These are phyloP conservation scores for Phytopythium kandeliae DNA, from an alignment of 352 stramenopile species.

Conservation along the genomic window DNA sequence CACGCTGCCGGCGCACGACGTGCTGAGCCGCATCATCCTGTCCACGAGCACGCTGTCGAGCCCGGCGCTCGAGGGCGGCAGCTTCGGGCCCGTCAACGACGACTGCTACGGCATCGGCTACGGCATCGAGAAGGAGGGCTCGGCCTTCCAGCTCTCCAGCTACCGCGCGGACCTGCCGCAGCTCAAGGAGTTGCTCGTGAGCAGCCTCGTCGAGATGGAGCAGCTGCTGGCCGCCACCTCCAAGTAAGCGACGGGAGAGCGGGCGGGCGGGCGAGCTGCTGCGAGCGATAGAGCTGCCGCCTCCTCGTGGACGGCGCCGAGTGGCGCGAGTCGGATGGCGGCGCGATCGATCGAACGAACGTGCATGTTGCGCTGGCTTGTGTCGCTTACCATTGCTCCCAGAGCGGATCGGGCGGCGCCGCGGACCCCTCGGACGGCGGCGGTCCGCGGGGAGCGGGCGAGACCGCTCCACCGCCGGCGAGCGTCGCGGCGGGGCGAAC, in stretches of 20 bases:
- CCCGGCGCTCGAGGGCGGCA: constrained; percentile 77
- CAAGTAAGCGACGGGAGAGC: constrained; percentile 9
- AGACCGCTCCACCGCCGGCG: no score
- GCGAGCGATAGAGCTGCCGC: constrained; percentile 1
- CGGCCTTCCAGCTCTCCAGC: constrained; percentile 82
- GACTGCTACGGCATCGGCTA: constrained; percentile 91
- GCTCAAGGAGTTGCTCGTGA: constrained; percentile 64
- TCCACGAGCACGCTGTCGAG: constrained; percentile 89
- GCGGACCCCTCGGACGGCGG: no score
- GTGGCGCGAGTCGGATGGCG: no score
- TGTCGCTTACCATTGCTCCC: no score
- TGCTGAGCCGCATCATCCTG: constrained; percentile 87
- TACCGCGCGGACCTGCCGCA: constrained; percentile 75
- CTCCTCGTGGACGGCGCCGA: no score
- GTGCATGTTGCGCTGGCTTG: no score
- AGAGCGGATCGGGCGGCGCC: no score
- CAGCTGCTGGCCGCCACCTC: constrained; percentile 39
- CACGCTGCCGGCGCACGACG: constrained; percentile 64
- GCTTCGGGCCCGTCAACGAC: constrained; percentile 86
- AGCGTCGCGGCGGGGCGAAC: constrained; percentile 5
- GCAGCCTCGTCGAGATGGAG: constrained; percentile 74
- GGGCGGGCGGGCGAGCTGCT: not conserved
- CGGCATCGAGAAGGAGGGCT: constrained; percentile 77
- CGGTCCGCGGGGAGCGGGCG: no score
- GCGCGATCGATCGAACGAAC: no score